Percentiles rank a stretch among this genome's conserved stretches.
These are phyloP conservation scores for Dendrobium chrysotoxum DNA, from an alignment of 106 monocot genomes.

Conservation along the genomic window DNA sequence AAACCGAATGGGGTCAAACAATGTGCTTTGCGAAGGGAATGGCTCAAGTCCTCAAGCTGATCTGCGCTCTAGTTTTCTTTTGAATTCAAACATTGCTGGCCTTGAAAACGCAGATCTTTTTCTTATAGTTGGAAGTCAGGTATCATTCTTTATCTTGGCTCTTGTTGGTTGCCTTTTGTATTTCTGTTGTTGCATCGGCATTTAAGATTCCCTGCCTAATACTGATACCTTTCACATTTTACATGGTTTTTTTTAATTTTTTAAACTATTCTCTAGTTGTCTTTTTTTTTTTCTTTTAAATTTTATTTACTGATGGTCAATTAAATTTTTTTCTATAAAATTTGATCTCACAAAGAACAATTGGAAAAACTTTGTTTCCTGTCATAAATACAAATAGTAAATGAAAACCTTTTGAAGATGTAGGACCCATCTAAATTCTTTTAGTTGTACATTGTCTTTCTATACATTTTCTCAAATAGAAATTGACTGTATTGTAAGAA, in stretches of 20 bases:
- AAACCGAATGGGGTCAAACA: constrained; percentile 88
- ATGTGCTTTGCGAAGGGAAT: constrained; percentile 88
- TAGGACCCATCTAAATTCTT: not conserved
- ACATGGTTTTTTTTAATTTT: not conserved
- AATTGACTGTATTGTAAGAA: not conserved
- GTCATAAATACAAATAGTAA: not conserved
- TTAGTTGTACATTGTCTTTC: not conserved
- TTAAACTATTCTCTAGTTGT: not conserved
- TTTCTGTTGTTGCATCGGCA: not conserved
- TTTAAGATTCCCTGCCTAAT: not conserved
- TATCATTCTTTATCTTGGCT: constrained; percentile 12
- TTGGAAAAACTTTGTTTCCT: not conserved
- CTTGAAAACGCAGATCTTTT: constrained; percentile 93
- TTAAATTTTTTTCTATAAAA: not conserved
- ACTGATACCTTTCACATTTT: not conserved
- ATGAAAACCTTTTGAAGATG: not conserved
- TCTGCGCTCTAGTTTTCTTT: constrained; percentile 62
- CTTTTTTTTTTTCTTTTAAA: not conserved
- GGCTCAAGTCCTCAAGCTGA: constrained; percentile 74
- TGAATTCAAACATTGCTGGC: constrained; percentile 89
- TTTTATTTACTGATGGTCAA: not conserved
- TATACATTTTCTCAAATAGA: not conserved
- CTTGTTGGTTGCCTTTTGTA: not conserved
- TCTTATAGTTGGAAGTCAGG: constrained; percentile 91
- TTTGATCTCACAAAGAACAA: not conserved